Percentiles rank a stretch among this genome's conserved stretches.
Conservation (phyloP, 441 rosid genomes). For the Adansonia rubrostipa region DNA sequence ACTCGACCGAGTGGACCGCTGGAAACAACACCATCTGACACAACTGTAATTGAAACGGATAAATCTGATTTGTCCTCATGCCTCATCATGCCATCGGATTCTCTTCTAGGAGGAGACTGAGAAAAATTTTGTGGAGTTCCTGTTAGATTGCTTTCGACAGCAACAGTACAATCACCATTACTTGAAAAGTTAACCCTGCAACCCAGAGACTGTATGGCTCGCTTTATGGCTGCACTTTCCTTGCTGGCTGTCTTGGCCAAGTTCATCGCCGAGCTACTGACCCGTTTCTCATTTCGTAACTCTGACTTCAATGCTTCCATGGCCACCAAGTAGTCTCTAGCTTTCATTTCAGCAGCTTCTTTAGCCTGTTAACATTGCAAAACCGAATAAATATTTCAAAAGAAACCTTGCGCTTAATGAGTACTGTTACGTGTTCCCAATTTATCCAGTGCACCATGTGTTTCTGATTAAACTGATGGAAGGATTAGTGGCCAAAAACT, state of each 20-base stretch:
- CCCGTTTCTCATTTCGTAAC: conserved; percentile 69
- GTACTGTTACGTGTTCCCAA: neutral
- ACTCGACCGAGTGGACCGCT: conserved; percentile 44
- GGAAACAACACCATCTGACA: conserved; percentile 54
- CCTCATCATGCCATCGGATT: conserved; percentile 33
- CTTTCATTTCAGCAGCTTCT: conserved; percentile 78
- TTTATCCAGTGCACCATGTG: neutral
- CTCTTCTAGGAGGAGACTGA: conserved; percentile 41
- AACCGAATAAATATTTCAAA: neutral
- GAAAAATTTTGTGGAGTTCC: conserved; percentile 33
- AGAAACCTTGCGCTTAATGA: neutral
- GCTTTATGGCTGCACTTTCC: conserved; percentile 73
- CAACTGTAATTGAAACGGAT: conserved; percentile 71
- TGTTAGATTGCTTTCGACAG: conserved; percentile 49
- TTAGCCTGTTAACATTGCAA: conserved; percentile 58
- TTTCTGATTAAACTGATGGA: conserved; percentile 4
- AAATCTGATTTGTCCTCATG: conserved; percentile 64
- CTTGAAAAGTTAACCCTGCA: conserved; percentile 79
- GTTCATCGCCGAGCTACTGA: conserved; percentile 62
- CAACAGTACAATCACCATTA: conserved; percentile 64
- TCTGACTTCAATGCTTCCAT: conserved; percentile 72
- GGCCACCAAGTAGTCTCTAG: conserved; percentile 52
- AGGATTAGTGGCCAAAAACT: neutral
- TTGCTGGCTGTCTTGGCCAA: conserved; percentile 72
- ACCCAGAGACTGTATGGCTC: conserved; percentile 86